Percentiles rank a stretch among this genome's conserved stretches.
Conservation (phyloP, 176 grass and related monocot species). For the Aegilops tauschii region DNA sequence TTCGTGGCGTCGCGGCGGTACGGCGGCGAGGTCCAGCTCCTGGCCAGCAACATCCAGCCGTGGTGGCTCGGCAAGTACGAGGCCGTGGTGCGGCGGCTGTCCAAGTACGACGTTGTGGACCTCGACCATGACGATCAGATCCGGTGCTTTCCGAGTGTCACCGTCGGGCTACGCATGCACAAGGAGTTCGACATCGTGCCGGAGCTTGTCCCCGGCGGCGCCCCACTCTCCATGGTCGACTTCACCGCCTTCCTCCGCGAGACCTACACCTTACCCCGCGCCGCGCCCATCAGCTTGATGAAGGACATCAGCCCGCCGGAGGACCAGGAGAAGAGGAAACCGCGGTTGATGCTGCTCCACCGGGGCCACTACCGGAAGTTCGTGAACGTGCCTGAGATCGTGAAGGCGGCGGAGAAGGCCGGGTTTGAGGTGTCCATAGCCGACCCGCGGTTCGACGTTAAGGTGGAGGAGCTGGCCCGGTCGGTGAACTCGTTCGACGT, state of each 20-base stretch:
- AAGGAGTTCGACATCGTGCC: constrained; percentile 54
- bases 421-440: constrained; percentile 60
- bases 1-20: constrained; percentile 52
- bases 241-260: constrained; percentile 52
- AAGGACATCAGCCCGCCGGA: neutral
- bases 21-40: constrained; percentile 46
- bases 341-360: constrained; percentile 60
- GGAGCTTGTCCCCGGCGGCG: constrained; percentile 12
- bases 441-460: constrained; percentile 42
- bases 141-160: constrained; percentile 48
- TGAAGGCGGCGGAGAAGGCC: constrained; percentile 35
- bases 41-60: constrained; percentile 41
- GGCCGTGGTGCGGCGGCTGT: constrained; percentile 32
- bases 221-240: constrained; percentile 53
- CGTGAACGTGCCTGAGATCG: constrained; percentile 52
- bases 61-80: constrained; percentile 85
- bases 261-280: constrained; percentile 41
- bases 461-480: constrained; percentile 42
- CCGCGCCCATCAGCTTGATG: neutral
- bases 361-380: constrained; percentile 53
- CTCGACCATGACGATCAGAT: constrained; percentile 40
- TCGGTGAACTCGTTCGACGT: constrained; percentile 72
- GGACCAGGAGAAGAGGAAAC: constrained; percentile 17
- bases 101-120: constrained; percentile 54
- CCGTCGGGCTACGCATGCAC: constrained; percentile 55